phyloP scores from a whole-genome alignment of 2,329 filamentous ascomycete genomes.

The Fusarium hostae region DNA sequence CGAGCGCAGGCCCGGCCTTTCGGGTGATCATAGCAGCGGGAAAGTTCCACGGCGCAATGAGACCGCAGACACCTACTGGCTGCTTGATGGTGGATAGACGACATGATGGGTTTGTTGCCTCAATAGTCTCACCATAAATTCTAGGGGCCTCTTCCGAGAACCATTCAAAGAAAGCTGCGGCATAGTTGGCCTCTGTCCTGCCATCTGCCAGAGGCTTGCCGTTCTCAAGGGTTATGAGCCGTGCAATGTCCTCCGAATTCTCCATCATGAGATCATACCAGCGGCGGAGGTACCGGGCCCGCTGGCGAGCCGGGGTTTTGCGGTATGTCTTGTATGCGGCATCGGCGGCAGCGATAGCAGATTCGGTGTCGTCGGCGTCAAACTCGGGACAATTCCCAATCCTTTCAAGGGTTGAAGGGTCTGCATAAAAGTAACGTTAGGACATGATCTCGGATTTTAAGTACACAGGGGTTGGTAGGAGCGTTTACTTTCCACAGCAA shows the following conservation, averaged over 20 bases:
- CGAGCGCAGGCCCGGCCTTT: slow-evolving; percentile 65
- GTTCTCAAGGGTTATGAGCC: slow-evolving; percentile 76
- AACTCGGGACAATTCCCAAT: slow-evolving; percentile 81
- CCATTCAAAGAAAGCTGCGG: slow-evolving; percentile 71
- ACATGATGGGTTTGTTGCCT: slow-evolving; percentile 68
- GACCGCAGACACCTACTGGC: slow-evolving; percentile 50
- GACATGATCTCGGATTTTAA: background rate
- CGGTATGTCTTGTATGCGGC: slow-evolving; percentile 67
- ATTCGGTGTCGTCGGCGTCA: slow-evolving; percentile 72
- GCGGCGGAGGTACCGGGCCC: slow-evolving; percentile 68
- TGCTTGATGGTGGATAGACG: slow-evolving; percentile 54
- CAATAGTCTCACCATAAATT: slow-evolving; percentile 58
- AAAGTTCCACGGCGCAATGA: slow-evolving; percentile 66
- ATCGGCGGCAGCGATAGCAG: slow-evolving; percentile 75
- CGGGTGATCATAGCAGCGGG: slow-evolving; percentile 63
- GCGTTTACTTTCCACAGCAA: slow-evolving; percentile 71
- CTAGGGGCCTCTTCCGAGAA: slow-evolving; percentile 73
- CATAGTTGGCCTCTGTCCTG: slow-evolving; percentile 66
- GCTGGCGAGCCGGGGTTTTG: slow-evolving; percentile 68
- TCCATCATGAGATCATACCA: slow-evolving; percentile 76
- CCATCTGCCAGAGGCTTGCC: slow-evolving; percentile 74
- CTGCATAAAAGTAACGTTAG: slow-evolving; percentile 51
- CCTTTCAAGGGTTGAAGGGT: slow-evolving; percentile 75
- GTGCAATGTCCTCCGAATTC: slow-evolving; percentile 73
- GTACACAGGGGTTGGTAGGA: slow-evolving; percentile 9